Conservation (phyloP, 306 rosid species). For the Quercus gilva region DNA sequence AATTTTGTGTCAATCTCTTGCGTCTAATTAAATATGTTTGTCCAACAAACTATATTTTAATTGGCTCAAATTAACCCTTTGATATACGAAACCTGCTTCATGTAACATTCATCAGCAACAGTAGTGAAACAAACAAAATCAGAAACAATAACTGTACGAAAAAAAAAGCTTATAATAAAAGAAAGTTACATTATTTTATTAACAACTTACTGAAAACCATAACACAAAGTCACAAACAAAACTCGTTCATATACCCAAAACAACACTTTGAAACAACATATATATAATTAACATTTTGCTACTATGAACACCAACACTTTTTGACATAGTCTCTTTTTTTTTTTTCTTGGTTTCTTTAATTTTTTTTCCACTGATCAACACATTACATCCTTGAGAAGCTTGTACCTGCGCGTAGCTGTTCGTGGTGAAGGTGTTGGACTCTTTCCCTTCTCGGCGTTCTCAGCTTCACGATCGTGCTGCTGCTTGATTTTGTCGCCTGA, state of each 20-base stretch:
- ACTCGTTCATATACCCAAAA: neutral
- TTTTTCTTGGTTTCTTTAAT: neutral
- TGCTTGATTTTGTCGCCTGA: slow-evolving; percentile 63
- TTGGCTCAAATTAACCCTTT: slow-evolving; percentile 14
- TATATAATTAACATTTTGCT: slow-evolving; percentile 26
- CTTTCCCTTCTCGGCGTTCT: slow-evolving; percentile 43
- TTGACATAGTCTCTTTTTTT: slow-evolving; percentile 11
- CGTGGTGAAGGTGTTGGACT: slow-evolving; percentile 70
- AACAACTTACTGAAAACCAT: slow-evolving; percentile 43
- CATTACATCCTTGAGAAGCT: slow-evolving; percentile 99
- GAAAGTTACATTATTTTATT: slow-evolving; percentile 46
- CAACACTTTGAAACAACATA: slow-evolving; percentile 29
- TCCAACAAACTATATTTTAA: slow-evolving; percentile 16
- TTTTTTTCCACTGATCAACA: slow-evolving; percentile 32
- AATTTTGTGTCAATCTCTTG: slow-evolving; percentile 12
- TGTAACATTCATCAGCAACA: slow-evolving; percentile 23
- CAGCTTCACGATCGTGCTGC: slow-evolving; percentile 49
- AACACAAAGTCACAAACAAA: neutral
- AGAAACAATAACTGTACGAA: slow-evolving; percentile 8
- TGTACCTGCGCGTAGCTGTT: slow-evolving; percentile 84
- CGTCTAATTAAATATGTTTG: slow-evolving; percentile 19
- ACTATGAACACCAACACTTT: slow-evolving; percentile 31
- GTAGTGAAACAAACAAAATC: neutral
- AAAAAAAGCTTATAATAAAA: slow-evolving; percentile 1
- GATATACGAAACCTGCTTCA: slow-evolving; percentile 47